Evolutionary conservation across 2,329 filamentous ascomycete genomes (phyloP).

Genomic region (Exophiala sideris): DNA sequence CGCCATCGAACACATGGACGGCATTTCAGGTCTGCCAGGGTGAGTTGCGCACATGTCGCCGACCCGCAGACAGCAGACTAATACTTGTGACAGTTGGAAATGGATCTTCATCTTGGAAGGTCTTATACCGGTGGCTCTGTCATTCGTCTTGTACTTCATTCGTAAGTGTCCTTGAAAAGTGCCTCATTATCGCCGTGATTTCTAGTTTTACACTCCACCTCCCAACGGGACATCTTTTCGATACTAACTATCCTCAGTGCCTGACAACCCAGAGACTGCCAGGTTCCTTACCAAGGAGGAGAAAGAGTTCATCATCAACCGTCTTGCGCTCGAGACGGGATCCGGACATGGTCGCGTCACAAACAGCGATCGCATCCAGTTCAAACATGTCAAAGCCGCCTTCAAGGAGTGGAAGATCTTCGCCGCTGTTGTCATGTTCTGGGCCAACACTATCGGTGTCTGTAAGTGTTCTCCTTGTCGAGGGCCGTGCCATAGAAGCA

Average conservation of each 20-base stretch:
- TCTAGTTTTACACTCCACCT: no score
- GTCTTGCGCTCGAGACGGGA: slow-evolving; percentile 66
- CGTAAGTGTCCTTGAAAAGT: slow-evolving; percentile 24
- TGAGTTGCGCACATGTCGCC: neutral
- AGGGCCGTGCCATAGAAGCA: neutral
- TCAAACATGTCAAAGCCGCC: slow-evolving; percentile 61
- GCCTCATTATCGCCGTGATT: no score
- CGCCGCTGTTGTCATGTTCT: slow-evolving; percentile 33
- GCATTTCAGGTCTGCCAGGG: slow-evolving; percentile 42
- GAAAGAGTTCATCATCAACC: slow-evolving; percentile 57
- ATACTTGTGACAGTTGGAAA: slow-evolving; percentile 39
- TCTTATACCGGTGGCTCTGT: slow-evolving; percentile 48
- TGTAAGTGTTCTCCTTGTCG: slow-evolving; percentile 18
- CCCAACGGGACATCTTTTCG: no score
- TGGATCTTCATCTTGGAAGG: slow-evolving; percentile 59
- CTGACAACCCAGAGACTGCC: slow-evolving; percentile 71
- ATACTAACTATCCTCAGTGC: slow-evolving; percentile 34
- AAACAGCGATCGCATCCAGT: slow-evolving; percentile 64
- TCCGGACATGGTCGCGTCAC: slow-evolving; percentile 45
- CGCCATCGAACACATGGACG: slow-evolving; percentile 46
- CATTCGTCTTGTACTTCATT: slow-evolving; percentile 54
- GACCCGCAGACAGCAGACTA: neutral
- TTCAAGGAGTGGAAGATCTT: slow-evolving; percentile 67
- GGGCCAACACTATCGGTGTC: slow-evolving; percentile 26
- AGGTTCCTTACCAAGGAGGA: slow-evolving; percentile 70